Evolutionary conservation across 306 rosid species (phyloP).

Genomic region (Gastrolobium villosum): DNA sequence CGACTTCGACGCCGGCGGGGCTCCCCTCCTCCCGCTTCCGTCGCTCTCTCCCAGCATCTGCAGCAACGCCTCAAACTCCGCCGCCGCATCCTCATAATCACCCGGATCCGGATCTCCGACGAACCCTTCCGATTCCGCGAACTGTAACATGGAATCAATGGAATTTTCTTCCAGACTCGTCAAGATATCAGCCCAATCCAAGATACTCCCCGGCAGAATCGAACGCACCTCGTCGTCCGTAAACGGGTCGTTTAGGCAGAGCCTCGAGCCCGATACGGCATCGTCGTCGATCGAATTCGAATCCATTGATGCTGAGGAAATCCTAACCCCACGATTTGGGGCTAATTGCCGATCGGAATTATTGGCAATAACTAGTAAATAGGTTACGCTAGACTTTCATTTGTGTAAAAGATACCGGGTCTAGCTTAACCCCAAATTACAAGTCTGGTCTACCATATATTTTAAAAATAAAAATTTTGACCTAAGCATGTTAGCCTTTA

Average conservation of each 20-base stretch:
- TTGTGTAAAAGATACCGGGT: no score
- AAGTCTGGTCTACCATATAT: no score
- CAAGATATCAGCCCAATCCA: slow-evolving; percentile 87
- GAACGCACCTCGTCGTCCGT: slow-evolving; percentile 89
- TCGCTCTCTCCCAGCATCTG: slow-evolving; percentile 81
- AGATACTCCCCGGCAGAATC: slow-evolving; percentile 72
- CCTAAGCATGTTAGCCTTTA: no score
- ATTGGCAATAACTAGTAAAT: neutral
- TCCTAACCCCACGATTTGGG: slow-evolving; percentile 44
- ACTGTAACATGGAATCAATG: slow-evolving; percentile 75
- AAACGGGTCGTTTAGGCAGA: slow-evolving; percentile 71
- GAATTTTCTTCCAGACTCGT: slow-evolving; percentile 89
- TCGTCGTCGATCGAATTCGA: slow-evolving; percentile 35
- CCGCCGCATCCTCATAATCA: slow-evolving; percentile 84
- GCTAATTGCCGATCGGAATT: neutral
- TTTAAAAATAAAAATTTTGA: no score
- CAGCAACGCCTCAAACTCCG: slow-evolving; percentile 77
- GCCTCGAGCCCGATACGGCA: slow-evolving; percentile 33
- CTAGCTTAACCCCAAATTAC: no score
- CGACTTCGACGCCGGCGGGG: slow-evolving; percentile 79
- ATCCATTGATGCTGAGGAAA: slow-evolving; percentile 56
- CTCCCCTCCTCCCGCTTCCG: slow-evolving; percentile 72
- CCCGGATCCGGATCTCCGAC: slow-evolving; percentile 82
- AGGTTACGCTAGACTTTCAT: no score
- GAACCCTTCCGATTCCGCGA: slow-evolving; percentile 69